Conservation (phyloP, 2,329 filamentous ascomycete species). For the Hymenoscyphus fructigenus region DNA sequence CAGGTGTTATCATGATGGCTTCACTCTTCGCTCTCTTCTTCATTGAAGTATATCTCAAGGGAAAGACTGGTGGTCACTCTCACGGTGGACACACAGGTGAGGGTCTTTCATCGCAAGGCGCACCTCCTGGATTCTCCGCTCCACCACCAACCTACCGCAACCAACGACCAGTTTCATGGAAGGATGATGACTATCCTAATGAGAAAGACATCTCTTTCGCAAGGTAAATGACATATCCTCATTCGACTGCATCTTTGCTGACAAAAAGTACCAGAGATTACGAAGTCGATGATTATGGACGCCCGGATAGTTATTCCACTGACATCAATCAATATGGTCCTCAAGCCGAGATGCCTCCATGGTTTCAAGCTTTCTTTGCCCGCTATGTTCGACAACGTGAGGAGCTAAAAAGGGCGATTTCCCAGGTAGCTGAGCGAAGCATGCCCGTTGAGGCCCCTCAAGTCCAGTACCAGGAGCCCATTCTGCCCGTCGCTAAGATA, state of each 20-base stretch:
- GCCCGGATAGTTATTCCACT: background rate
- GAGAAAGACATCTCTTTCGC: conserved; percentile 15
- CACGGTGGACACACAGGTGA: conserved; percentile 20
- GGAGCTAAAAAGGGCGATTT: conserved; percentile 56
- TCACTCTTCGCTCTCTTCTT: conserved; percentile 47
- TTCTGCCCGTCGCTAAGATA: background rate
- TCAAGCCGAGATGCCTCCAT: conserved; percentile 54
- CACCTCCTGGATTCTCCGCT: conserved; percentile 14
- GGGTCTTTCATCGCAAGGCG: conserved; percentile 11
- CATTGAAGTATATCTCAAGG: conserved; percentile 54
- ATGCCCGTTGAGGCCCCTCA: background rate
- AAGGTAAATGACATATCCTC: conserved; percentile 8
- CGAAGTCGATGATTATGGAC: conserved; percentile 7
- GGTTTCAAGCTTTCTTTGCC: conserved; percentile 64
- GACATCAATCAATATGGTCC: conserved; percentile 22
- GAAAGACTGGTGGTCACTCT: conserved; percentile 26
- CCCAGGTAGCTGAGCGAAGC: conserved; percentile 27
- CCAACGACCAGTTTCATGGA: background rate
- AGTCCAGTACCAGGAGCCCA: background rate
- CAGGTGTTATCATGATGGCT: conserved; percentile 46
- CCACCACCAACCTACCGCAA: conserved; percentile 12
- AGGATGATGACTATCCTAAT: conserved; percentile 15
- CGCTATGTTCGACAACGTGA: conserved; percentile 61
- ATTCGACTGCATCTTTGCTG: background rate
- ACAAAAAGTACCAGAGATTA: background rate